Base-by-base conservation (phyloP, 2,329 filamentous ascomycete species). In the Calonectria honghensis region DNA sequence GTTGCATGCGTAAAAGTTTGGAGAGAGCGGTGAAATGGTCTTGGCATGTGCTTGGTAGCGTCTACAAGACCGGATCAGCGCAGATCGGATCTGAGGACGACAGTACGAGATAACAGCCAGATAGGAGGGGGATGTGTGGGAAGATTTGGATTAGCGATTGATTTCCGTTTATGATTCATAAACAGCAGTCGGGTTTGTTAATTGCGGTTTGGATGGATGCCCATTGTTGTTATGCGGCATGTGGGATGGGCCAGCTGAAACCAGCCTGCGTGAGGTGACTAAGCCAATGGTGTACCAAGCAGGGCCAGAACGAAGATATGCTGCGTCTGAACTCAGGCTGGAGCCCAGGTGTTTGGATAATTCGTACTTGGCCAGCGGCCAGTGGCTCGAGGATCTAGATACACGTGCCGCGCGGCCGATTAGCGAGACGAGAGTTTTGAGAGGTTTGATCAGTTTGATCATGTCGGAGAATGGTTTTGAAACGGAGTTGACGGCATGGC, bases 371-470 rank as follows among this genome's bases (percentile, higher is more conserved):
- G 10, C 32, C 32, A 32, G 32, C 10, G 45, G 45, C 37, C 57
- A 41, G 57, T 31, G 57, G n/a, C 14, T 41, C 16, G 39, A 24
- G n/a, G 57, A 63, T 63, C 37, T 41, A 41, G 35, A 63, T 41
- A 63, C 61, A 61, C 64, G 41, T 73, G 61, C 67, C 72, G 61
- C 45, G 61, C 51, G 45, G 68, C 20, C 72, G 72, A 73, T 73
- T 70, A 66, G 67, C 67, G 72, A 73, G 51, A 65, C 39, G 39
- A 63, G 59, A 27, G 45, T 18, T n/a, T 48, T 41, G 50, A 35
- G 48, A 59, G 51, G 14, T 61, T 39, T 54, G 29, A 59, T 48
- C 20, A 31, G 14, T 61, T 39, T 54, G 29, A 59, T 48, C 20
- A 39, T 64, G 65, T 70, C 50, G 32, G 67, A 70, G 59, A 52